Evolutionary conservation across 1,139 yeast genomes (phyloP).

Genomic region (Magnusiomyces fungicola): DNA sequence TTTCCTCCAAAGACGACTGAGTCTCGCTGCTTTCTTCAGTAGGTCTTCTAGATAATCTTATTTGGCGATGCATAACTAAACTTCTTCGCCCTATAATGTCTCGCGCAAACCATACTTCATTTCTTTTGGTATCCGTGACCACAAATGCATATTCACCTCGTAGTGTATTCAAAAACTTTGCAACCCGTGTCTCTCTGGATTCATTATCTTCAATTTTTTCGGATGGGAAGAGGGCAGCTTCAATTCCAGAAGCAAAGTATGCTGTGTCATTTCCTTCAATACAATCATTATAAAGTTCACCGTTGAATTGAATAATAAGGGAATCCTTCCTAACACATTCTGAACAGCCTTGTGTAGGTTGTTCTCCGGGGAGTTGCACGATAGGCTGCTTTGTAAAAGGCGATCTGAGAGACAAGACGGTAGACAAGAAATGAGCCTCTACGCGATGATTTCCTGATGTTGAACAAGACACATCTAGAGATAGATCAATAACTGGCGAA

Average conservation of each 20-base stretch:
- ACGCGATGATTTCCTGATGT: constrained; percentile 10
- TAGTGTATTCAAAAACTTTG: constrained; percentile 35
- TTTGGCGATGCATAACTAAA: constrained; percentile 33
- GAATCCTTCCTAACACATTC: not conserved
- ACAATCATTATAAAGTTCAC: constrained; percentile 67
- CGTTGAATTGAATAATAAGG: constrained; percentile 63
- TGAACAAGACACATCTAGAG: not conserved
- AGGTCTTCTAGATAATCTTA: not conserved
- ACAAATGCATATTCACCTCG: constrained; percentile 79
- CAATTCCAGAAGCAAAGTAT: constrained; percentile 26
- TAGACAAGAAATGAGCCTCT: constrained; percentile 39
- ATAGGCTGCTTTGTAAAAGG: constrained; percentile 76
- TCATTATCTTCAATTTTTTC: constrained; percentile 19
- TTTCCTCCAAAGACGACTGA: not conserved
- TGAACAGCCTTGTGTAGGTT: constrained; percentile 18
- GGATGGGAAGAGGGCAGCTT: not conserved
- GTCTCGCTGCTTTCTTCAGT: not conserved
- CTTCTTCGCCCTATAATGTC: constrained; percentile 81
- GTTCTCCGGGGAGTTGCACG: not conserved
- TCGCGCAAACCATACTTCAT: constrained; percentile 64
- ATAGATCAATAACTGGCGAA: not conserved
- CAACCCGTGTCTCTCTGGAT: constrained; percentile 9
- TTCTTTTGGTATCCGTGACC: constrained; percentile 40
- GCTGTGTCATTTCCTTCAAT: constrained; percentile 48
- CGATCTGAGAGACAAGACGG: constrained; percentile 69